Conservation (phyloP, 2,329 filamentous ascomycete species). For the Colletotrichum siamense region DNA sequence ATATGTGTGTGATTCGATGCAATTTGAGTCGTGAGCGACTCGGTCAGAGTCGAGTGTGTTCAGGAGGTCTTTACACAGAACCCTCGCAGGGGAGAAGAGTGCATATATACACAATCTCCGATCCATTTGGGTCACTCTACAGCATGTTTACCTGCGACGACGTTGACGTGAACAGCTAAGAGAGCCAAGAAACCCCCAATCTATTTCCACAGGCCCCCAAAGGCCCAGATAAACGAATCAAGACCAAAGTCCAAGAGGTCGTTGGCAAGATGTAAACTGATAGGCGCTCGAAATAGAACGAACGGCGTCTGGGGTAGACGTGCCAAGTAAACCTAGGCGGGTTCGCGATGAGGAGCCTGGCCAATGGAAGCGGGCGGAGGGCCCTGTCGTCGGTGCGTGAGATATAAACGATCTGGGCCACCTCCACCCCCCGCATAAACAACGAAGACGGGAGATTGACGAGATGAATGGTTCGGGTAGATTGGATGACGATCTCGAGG, state of each 20-base stretch:
- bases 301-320: not conserved
- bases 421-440: not conserved
- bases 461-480: not conserved
- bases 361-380: not conserved
- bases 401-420: not conserved
- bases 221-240: not conserved
- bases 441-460: not conserved
- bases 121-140: not conserved
- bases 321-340: not conserved
- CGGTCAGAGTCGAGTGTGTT: not conserved
- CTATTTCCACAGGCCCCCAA: not conserved
- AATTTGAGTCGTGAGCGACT: not conserved
- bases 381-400: not conserved
- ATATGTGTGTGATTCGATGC: not conserved
- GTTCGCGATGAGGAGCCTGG: not conserved
- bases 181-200: not conserved
- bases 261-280: not conserved
- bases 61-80: not conserved
- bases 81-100: not conserved
- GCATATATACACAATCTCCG: constrained; percentile 18
- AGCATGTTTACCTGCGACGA: not conserved
- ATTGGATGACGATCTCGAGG: not conserved
- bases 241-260: not conserved
- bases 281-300: not conserved
- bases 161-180: not conserved